Conservation (phyloP, 306 rosid genomes). For the Rosa persica region DNA sequence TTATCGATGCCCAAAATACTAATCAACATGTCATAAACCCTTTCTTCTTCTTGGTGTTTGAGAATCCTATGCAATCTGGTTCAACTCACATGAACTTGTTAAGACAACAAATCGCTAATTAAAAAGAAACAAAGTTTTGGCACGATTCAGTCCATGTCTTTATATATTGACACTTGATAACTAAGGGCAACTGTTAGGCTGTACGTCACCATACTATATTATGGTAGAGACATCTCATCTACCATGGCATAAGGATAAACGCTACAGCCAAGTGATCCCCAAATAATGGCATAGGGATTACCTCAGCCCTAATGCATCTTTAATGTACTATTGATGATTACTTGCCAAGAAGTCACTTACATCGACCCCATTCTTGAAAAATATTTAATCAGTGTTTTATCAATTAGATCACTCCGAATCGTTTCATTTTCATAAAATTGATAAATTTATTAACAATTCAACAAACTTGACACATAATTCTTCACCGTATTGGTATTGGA, state of each 20-base stretch:
- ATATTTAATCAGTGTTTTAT: neutral
- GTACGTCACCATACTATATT: neutral
- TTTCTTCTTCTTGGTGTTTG: neutral
- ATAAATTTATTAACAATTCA: too few relatives aligned
- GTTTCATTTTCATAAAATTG: neutral
- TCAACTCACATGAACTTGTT: conserved; percentile 1
- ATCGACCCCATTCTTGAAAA: neutral
- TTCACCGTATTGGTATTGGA: too few relatives aligned
- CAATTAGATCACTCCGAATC: neutral
- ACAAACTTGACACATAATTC: too few relatives aligned
- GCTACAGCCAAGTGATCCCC: neutral
- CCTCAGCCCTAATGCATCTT: neutral
- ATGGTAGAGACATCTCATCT: neutral
- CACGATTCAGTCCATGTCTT: neutral
- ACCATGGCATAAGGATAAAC: neutral
- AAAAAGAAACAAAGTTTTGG: neutral
- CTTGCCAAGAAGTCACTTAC: neutral
- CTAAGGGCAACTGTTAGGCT: neutral
- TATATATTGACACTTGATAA: neutral
- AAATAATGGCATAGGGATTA: neutral
- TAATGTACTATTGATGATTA: neutral
- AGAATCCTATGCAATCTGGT: conserved; percentile 2
- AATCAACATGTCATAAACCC: neutral
- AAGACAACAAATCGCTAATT: neutral
- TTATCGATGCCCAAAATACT: neutral